Evolutionary conservation across 225 moss, liverwort and hornwort species (phyloP), one percentile per base, ranked within the genome.

Genomic region (Bryum argenteum): DNA sequence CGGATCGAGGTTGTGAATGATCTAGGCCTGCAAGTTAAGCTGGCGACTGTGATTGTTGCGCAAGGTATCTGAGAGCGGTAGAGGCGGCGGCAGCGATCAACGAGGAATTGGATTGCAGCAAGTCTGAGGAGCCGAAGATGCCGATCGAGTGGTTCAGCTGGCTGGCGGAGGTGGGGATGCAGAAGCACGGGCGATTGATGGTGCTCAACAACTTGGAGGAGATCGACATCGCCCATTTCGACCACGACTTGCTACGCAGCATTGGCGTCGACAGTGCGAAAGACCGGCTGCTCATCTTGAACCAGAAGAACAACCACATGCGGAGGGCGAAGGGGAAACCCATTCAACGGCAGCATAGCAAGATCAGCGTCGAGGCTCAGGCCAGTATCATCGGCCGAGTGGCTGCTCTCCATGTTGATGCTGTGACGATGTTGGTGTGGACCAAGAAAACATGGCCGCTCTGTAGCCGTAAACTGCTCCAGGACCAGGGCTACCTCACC

Each of bases 181-280:
- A 86, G 16, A 79, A 80, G 41, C 69, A 86, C 54, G 82, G 45
- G 12, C 54, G 2, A 5, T 13, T 70, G 12, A 67, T 86, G 79
- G 77, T 71, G 22, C 26, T 40, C 3, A 86, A 83, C 66, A 45
- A 74, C 6, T 71, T 86, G 11, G 80, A 74, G 37, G 85, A 83
- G 54, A 63, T 61, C 18, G 85, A 86, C 71, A 80, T 86, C 62
- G 54, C 45, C 37, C 79, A 79, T 57, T 76, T 86, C 77, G 73
- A 77, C 68, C 85, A 86, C 63, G 85, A 83, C 53, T 57, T 86
- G 8, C 67, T 86, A 4, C 79, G 61, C 18, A 83, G 74, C 79
- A 83, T 86, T n/a, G 85, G 85, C 11, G 23, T 86, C 3, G 60
- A 71, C 67, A 83, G 33, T n/a, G 82, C 80, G 6, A 86, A 86